Evolutionary conservation across 2,329 filamentous ascomycete species (phyloP).

Genomic region (Albophoma yamanashiensis): DNA sequence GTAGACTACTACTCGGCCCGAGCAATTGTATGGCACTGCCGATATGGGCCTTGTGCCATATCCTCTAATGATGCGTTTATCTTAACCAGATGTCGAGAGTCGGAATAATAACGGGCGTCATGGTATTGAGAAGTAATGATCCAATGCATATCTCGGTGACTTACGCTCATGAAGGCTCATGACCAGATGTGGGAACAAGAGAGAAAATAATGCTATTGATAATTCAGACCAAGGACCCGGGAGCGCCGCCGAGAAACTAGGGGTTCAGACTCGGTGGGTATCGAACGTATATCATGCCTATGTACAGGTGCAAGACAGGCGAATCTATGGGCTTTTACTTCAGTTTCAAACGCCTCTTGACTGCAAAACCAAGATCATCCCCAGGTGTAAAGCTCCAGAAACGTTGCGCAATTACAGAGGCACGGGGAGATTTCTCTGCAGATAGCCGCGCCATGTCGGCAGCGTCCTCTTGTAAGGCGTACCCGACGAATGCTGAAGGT

Average conservation of each 20-base stretch:
- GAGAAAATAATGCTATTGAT: not conserved
- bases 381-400: not conserved
- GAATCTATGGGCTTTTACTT: not conserved
- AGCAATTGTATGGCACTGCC: not conserved
- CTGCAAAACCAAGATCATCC: not conserved
- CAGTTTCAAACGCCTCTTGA: not conserved
- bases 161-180: too few relatives aligned
- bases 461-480: conserved; percentile 34
- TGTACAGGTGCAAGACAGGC: not conserved
- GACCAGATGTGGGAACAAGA: not conserved
- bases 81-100: too few relatives aligned
- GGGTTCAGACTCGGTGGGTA: not conserved
- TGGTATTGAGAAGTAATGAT: too few relatives aligned
- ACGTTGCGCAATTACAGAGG: conserved; percentile 10
- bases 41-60: too few relatives aligned
- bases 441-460: conserved; percentile 42
- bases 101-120: too few relatives aligned
- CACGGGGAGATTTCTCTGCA: conserved; percentile 32
- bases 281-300: not conserved
- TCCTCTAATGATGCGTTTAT: too few relatives aligned
- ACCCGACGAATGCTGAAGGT: conserved; percentile 34
- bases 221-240: not conserved
- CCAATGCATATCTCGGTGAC: too few relatives aligned
- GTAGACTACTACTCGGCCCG: too few relatives aligned
- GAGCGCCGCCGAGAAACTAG: not conserved